Percentiles rank a stretch among this genome's conserved stretches.
Evolutionary conservation across 1,284 basidiomycete species (phyloP).

Genomic region (Xanthoconium separans): DNA sequence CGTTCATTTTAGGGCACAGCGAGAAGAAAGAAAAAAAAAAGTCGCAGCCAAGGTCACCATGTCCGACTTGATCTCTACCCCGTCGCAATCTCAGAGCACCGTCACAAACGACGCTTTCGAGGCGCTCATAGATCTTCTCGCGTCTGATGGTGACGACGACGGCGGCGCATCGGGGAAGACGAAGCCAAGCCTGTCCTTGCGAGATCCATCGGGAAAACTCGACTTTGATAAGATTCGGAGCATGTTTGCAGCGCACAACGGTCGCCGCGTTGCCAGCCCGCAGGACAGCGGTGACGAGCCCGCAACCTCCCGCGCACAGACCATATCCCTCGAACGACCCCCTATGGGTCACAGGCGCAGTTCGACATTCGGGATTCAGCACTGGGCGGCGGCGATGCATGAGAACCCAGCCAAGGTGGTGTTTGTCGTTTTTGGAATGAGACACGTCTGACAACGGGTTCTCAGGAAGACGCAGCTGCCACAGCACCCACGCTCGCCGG

Average conservation of each 20-base stretch:
- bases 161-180: background rate
- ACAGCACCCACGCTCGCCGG: background rate
- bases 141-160: conserved; percentile 30
- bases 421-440: conserved; percentile 2
- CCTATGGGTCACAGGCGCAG: conserved; percentile 22
- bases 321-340: conserved; percentile 3
- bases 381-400: conserved; percentile 12
- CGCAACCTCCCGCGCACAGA: background rate
- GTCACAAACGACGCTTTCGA: conserved; percentile 34
- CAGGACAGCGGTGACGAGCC: conserved; percentile 22
- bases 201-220: conserved; percentile 31
- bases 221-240: conserved; percentile 32
- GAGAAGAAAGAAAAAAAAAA: too few species aligned
- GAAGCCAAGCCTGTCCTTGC: conserved; percentile 11
- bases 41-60: too few species aligned
- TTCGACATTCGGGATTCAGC: conserved; percentile 25
- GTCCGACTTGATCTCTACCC: conserved; percentile 28
- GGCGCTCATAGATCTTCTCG: conserved; percentile 33
- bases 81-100: conserved; percentile 18
- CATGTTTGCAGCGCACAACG: conserved; percentile 26
- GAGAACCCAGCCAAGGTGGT: conserved; percentile 12
- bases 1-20: background rate
- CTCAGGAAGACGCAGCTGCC: conserved; percentile 13
- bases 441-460: background rate
- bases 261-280: background rate